phyloP scores from a whole-genome alignment of 208 protist genomes.

The Lotmaria passim region DNA sequence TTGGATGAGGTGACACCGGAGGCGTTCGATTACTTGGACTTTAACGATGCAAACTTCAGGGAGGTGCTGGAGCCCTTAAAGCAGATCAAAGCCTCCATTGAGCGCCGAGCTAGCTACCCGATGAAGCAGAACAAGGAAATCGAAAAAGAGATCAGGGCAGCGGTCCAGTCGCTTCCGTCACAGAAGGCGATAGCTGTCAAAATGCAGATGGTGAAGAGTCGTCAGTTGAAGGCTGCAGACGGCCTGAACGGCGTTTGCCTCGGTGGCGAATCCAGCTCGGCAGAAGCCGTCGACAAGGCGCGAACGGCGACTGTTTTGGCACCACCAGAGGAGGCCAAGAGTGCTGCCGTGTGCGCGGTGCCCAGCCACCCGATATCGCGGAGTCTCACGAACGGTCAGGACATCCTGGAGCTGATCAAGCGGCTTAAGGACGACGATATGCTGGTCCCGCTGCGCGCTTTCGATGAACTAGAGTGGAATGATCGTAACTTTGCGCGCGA shows the following conservation, averaged over 20 bases:
- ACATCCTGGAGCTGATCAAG: slow-evolving; percentile 49
- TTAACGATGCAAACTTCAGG: slow-evolving; percentile 55
- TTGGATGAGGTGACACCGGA: slow-evolving; percentile 39
- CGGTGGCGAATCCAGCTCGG: slow-evolving; percentile 9
- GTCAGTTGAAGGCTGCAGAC: slow-evolving; percentile 17
- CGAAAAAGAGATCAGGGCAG: slow-evolving; percentile 39
- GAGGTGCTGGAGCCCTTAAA: slow-evolving; percentile 45
- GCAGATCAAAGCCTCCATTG: slow-evolving; percentile 44
- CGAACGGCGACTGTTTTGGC: neutral
- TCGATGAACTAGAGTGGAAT: slow-evolving; percentile 57
- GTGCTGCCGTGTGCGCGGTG: neutral
- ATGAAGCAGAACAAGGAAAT: slow-evolving; percentile 24
- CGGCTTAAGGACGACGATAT: slow-evolving; percentile 29
- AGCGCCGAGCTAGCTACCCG: slow-evolving; percentile 48
- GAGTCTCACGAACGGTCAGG: slow-evolving; percentile 22
- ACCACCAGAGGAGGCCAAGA: slow-evolving; percentile 5
- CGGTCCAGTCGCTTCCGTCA: slow-evolving; percentile 41
- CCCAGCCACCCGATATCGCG: slow-evolving; percentile 13
- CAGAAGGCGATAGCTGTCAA: slow-evolving; percentile 42
- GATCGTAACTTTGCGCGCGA: slow-evolving; percentile 54
- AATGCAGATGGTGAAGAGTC: slow-evolving; percentile 35
- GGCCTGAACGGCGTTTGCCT: neutral
- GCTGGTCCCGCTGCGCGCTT: slow-evolving; percentile 42
- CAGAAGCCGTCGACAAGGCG: slow-evolving; percentile 31
- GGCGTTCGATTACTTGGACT: slow-evolving; percentile 52